phyloP scores from a whole-genome alignment of 495 filamentous ascomycete species.

The Aspergillus coremiiformis region DNA sequence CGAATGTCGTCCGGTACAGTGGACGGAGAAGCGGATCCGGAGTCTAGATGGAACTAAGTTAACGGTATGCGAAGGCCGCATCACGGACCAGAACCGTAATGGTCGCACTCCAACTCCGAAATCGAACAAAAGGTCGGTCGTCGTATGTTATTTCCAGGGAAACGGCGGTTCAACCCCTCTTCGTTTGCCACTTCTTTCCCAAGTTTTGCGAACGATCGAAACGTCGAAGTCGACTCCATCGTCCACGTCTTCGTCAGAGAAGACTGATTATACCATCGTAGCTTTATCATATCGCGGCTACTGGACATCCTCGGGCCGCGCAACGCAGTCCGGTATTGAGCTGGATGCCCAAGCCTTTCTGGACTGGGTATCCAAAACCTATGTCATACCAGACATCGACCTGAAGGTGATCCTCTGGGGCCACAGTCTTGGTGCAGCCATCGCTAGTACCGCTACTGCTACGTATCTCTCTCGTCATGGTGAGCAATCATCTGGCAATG shows the following conservation, averaged over 20 bases:
- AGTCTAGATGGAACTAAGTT: slow-evolving; percentile 57
- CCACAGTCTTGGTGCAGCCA: slow-evolving; percentile 62
- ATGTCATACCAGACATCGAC: slow-evolving; percentile 17
- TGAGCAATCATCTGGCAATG: slow-evolving; percentile 6
- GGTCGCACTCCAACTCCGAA: not conserved
- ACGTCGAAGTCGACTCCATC: not conserved
- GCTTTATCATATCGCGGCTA: slow-evolving; percentile 71
- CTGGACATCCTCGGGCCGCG: slow-evolving; percentile 67
- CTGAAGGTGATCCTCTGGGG: slow-evolving; percentile 66
- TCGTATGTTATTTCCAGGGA: slow-evolving; percentile 36
- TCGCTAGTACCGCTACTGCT: slow-evolving; percentile 48
- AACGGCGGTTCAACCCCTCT: slow-evolving; percentile 52
- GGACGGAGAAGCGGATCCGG: slow-evolving; percentile 49
- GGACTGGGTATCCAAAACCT: slow-evolving; percentile 41
- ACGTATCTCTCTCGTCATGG: slow-evolving; percentile 23
- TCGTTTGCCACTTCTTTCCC: slow-evolving; percentile 60
- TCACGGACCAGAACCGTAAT: not conserved
- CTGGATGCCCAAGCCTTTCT: slow-evolving; percentile 56
- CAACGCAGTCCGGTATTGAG: slow-evolving; percentile 59
- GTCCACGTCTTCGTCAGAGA: not conserved
- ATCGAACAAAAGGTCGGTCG: slow-evolving; percentile 14
- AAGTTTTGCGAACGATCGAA: slow-evolving; percentile 23
- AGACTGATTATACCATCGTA: slow-evolving; percentile 45
- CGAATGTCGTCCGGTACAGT: slow-evolving; percentile 51
- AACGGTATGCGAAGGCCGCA: slow-evolving; percentile 45